Percentiles rank a stretch among this genome's conserved stretches.
These are phyloP conservation scores for Dioscorea alata DNA, from an alignment of 106 monocot species.

Conservation along the genomic window DNA sequence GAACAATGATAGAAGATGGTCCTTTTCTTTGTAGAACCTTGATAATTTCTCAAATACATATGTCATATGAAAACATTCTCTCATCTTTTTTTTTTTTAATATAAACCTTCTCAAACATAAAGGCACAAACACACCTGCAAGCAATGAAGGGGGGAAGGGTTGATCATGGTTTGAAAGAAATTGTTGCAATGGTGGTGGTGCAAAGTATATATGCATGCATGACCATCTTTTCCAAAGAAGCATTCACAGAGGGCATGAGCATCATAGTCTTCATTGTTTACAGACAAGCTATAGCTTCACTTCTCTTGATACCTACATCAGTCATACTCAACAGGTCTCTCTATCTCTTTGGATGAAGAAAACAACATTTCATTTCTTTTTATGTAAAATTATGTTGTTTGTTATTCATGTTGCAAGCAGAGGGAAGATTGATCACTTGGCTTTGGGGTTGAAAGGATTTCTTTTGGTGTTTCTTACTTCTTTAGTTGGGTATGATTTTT, in stretches of 20 bases:
- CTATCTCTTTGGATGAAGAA: neutral
- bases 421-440: neutral
- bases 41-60: too few species aligned
- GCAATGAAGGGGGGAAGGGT: neutral
- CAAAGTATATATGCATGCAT: conserved; percentile 38
- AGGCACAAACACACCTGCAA: too few species aligned
- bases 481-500: neutral
- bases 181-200: conserved; percentile 34
- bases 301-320: conserved; percentile 21
- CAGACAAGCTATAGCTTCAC: conserved; percentile 28
- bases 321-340: conserved; percentile 11
- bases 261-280: conserved; percentile 44
- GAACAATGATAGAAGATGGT: too few species aligned
- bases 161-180: conserved; percentile 17
- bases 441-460: conserved; percentile 3
- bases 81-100: too few species aligned
- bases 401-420: neutral
- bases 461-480: neutral
- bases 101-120: too few species aligned
- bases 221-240: conserved; percentile 24
- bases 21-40: too few species aligned
- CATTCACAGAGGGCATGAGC: conserved; percentile 27
- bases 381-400: neutral
- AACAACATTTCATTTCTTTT: too few species aligned
- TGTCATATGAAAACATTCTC: too few species aligned